Evolutionary conservation across 78 protist genomes (phyloP), one percentile per base, ranked within the genome.

Genomic region (Dictyostelium intermedium): DNA sequence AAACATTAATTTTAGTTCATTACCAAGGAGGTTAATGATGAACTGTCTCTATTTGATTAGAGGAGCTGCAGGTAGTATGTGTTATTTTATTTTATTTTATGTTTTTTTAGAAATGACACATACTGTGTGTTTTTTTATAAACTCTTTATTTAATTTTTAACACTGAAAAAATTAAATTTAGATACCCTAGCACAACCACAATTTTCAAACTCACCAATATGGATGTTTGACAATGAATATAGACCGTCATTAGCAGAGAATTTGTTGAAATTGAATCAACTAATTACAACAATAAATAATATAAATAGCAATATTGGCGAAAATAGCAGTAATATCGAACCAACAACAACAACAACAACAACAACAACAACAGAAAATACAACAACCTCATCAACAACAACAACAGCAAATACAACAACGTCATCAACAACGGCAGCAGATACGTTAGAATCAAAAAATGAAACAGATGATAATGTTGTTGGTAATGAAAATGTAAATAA

Each of bases 211-310:
- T 74, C 94, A 50, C 39, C 94, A 14, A 80, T 89, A 53, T 80
- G 94, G 94, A 89, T 89, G 94, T 89, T 79, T 89, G 94, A 85
- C 5, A 80, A 80, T 30, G 84, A 89, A 50, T 89, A 89, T 70
- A 87, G 80, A 78, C 85, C 92, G 80, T 74, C 85, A 63, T 83
- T 76, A 34, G 34, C 43, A 72, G 79, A 72, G 45, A 35, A 72
- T 34, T 72, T 72, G 45, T 30, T n/a, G 45, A 41, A 39, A n/a
- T n/a, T 41, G 9, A 69, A 27, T 27, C 37, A 35, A 82, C 11
- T 35, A 11, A 50, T 32, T n/a, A 30, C 25, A 18, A 39, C 35
- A 66, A 43, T 69, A 25, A 69, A 60, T 73, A 77, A 50, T n/a
- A n/a, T 30, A 32, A 56, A 43, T 27, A 60, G 37, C 25, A 53